Percentiles rank a stretch among this genome's conserved stretches.
These are phyloP conservation scores for Saturnispora diversa DNA, from an alignment of 805 yeast species.

Conservation along the genomic window DNA sequence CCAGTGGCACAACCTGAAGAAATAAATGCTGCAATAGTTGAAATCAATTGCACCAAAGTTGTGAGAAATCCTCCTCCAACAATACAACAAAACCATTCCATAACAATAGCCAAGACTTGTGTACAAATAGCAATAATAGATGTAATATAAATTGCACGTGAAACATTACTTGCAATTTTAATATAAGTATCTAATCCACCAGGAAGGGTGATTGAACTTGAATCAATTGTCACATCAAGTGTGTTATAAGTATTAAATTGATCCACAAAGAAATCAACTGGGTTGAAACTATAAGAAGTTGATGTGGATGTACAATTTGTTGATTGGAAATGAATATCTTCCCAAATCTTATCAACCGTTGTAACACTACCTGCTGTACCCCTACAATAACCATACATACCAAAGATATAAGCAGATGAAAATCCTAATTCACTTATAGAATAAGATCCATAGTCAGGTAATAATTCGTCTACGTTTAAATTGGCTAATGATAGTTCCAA, in stretches of 20 bases:
- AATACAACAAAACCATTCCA: conserved; percentile 32
- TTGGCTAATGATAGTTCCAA: conserved; percentile 39
- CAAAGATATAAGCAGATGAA: conserved; percentile 43
- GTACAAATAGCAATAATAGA: conserved; percentile 41
- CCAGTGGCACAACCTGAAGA: conserved; percentile 41
- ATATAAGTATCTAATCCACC: conserved; percentile 40
- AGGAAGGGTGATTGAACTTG: conserved; percentile 42
- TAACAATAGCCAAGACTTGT: conserved; percentile 35
- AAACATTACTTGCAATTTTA: conserved; percentile 36
- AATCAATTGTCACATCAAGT: conserved; percentile 10
- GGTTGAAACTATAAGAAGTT: conserved; percentile 51
- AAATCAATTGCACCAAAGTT: conserved; percentile 26
- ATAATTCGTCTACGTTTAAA: conserved; percentile 13
- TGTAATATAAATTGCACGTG: conserved; percentile 53
- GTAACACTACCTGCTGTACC: conserved; percentile 27
- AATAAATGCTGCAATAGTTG: conserved; percentile 15
- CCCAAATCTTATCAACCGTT: conserved; percentile 9
- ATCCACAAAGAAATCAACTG: conserved; percentile 28
- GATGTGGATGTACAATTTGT: conserved; percentile 43
- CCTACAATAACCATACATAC: conserved; percentile 59
- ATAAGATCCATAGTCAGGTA: conserved; percentile 3
- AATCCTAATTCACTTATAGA: conserved; percentile 29
- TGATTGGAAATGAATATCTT: conserved; percentile 29
- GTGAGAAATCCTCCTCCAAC: conserved; percentile 8
- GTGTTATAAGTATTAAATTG: conserved; percentile 12